Evolutionary conservation across 441 rosid species (phyloP), one percentile per base, ranked within the genome.

Genomic region (Erodium trifolium): DNA sequence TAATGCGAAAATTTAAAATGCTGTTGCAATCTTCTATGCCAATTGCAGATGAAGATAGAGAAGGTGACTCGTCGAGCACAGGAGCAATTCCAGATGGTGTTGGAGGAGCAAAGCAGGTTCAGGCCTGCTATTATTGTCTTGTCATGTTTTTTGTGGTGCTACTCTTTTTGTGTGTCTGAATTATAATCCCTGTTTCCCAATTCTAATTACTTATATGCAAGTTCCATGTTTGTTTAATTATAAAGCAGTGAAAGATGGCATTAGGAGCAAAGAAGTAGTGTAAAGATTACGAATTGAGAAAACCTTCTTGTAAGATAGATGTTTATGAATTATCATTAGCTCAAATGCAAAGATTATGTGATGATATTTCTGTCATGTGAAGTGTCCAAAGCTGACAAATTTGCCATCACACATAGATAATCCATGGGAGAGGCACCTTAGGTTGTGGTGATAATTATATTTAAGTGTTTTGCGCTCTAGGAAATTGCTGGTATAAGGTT

Each of bases 61-160:
- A 88, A 87, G 82, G 98, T 92, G 78, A 92, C 99, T 80, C 96
- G 98, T 69, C 80, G 89, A 78, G 98, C 99, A 5, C 99, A 95
- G 79, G 97, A 95, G 85, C 98, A 92, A 72, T 87, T 95, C 78
- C 97, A 92, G 79, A 88, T 83, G 83, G 99, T 92, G 51, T 72
- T 92, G 74, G 98, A 95, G 83, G 99, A 89, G 72, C 88, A 92
- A 78, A 89, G 97, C 98, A 91, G 96, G 99, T 92, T 68, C 69
- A 66, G 3, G 71, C 70, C 72, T 12, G 59, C 59, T 69, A 65
- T 51, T 51, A 45, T 63, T 39, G 59, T 51, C 70, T 16, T 55
- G 62, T 55, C 7, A 51, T 51, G n/a, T 51, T 51, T 37, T n/a
- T 51, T n/a, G 59, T 51, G 17, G 18, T 43, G 49, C 13, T 43